phyloP scores from a whole-genome alignment of 1,139 yeast species.

The Kodamaea arcana region DNA sequence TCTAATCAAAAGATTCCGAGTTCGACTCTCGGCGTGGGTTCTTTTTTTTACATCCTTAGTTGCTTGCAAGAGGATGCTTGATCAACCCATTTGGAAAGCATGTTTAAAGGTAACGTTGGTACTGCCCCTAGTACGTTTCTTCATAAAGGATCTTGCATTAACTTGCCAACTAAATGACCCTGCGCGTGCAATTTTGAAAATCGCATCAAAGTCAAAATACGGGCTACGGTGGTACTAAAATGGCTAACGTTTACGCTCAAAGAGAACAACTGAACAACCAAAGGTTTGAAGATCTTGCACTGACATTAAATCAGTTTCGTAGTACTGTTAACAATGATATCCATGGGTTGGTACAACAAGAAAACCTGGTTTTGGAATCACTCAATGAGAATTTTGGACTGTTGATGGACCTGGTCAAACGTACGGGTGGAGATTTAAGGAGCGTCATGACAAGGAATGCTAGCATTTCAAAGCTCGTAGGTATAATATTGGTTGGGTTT shows the following conservation, averaged over 20 bases:
- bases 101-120: no score
- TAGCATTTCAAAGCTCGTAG: conserved; percentile 39
- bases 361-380: conserved; percentile 45
- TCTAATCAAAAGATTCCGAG: conserved; percentile 5
- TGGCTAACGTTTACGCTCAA: conserved; percentile 40
- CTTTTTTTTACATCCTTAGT: background rate
- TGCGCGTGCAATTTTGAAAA: no score
- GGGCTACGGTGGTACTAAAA: no score
- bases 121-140: no score
- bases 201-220: no score
- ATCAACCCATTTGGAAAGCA: no score
- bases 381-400: conserved; percentile 58
- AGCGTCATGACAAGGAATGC: conserved; percentile 45
- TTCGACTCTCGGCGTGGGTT: conserved; percentile 4
- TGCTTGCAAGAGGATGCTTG: no score
- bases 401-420: conserved; percentile 55
- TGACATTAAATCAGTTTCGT: conserved; percentile 42
- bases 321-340: conserved; percentile 43
- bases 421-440: conserved; percentile 64
- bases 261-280: conserved; percentile 45
- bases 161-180: background rate
- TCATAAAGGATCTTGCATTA: no score
- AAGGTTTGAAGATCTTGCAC: conserved; percentile 43
- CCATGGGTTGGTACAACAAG: conserved; percentile 41
- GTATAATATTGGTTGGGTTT: conserved; percentile 52